Evolutionary conservation across 1,284 basidiomycete genomes (phyloP).

Genomic region (Irpex sp.): DNA sequence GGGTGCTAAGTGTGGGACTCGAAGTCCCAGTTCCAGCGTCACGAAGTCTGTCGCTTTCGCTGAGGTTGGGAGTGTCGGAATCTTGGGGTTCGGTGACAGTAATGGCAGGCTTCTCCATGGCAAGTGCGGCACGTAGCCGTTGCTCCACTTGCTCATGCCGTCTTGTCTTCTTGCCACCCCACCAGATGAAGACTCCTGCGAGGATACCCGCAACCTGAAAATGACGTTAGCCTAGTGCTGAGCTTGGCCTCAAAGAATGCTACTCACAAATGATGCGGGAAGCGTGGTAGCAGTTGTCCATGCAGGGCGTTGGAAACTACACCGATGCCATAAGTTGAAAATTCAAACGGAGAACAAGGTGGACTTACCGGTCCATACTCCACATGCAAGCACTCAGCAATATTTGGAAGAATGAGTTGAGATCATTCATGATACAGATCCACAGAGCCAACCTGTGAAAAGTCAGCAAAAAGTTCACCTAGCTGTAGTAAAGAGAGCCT

Average conservation of each 20-base stretch:
- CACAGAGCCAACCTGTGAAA: conserved; percentile 61
- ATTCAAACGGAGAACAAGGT: not conserved
- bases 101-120: conserved; percentile 38
- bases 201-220: conserved; percentile 63
- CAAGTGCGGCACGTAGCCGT: conserved; percentile 75
- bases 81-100: not conserved
- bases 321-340: not conserved
- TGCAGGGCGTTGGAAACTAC: conserved; percentile 63
- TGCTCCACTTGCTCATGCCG: conserved; percentile 81
- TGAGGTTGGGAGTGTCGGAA: conserved; percentile 1
- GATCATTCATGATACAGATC: conserved; percentile 79
- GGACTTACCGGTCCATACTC: conserved; percentile 65
- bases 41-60: conserved; percentile 2
- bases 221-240: not conserved
- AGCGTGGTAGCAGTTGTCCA: conserved; percentile 83
- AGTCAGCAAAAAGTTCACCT: conserved; percentile 25
- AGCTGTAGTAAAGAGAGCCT: conserved; percentile 23
- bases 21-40: conserved; percentile 15
- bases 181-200: conserved; percentile 85
- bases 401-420: conserved; percentile 86
- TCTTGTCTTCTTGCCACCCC: conserved; percentile 83
- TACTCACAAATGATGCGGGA: conserved; percentile 78
- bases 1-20: conserved; percentile 8
- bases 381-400: conserved; percentile 88
- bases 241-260: not conserved